Evolutionary conservation across 169 alveolate genomes (phyloP), one percentile per base, ranked within the genome.

Genomic region (Plasmodium cynomolgi): DNA sequence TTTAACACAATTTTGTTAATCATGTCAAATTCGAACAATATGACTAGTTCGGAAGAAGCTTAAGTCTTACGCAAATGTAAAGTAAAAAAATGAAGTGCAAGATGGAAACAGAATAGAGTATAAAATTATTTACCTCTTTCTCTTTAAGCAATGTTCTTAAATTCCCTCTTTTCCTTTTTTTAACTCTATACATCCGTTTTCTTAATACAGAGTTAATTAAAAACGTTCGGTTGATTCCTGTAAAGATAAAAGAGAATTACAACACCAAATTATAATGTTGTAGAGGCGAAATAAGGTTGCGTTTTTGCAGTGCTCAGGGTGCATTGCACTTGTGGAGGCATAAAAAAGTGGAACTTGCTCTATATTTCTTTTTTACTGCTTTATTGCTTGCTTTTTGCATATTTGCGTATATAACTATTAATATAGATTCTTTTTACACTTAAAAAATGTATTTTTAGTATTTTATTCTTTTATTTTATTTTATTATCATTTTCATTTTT

Each of bases 101-200:
- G 34, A 41, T 3, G 33, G 73, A 80, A 62, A 90, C 15, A 41
- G 72, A 80, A 79, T 90, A 62, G 15, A 90, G 71, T 62, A 90
- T 58, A 90, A 79, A 90, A 23, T 41, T 56, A 26, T 90, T 90
- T 90, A 90, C 94, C 83, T 90, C 83, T 23, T 84, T 44, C 20
- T 54, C 81, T 9, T 90, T 80, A 20, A 68, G 72, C 37, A 90
- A 80, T 33, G 54, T 90, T 80, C 23, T 80, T 34, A 58, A 13
- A 5, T 90, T 90, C 44, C 71, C 74, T 39, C 73, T 80, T 81
- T 90, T 74, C 74, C 71, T 84, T 80, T 71, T 90, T 74, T 54
- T 68, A 80, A 58, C 50, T 37, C 34, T 90, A 23, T 33, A 72
- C 1, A 37, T 80, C 44, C 23, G 81, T 71, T 90, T 90, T 62